Base-by-base conservation (phyloP, 129 eudicot genomes). In the Flaveria sonorensis region DNA sequence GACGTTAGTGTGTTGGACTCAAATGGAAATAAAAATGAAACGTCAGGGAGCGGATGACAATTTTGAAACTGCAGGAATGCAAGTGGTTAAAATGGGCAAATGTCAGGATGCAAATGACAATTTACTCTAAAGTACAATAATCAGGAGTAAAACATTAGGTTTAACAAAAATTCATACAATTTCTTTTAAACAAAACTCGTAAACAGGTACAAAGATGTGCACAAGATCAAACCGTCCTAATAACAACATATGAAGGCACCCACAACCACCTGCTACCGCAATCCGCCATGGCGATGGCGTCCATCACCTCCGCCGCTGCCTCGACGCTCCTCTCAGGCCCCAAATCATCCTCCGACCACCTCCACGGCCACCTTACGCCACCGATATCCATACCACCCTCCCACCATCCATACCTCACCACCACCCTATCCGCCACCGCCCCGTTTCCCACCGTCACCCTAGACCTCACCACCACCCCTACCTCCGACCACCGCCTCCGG, bases 211-310 rank as follows among this genome's bases (percentile, higher is more conserved):
- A 89, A 81, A 78, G 95, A 73, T 86, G 88, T 51, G 85, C 89
- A 4, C 86, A 86, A 68, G 95, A 89, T 64, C 71, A n/a, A 1
- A 84, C 81, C 1, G 60, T 87, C 30, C 72, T 89, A n/a, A 72
- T 55, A 36, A 89, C 91, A 40, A 89, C 89, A 20, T 89, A 89
- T 51, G 95, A 89, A 81, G 95, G 91, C 20, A 81, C 73, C 1
- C 95, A 89, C 85, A 86, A 86, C 85, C 91, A 89, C 23, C 89
- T 85, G 2, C 74, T 89, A 23, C 94, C 94, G 26, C 72, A 83
- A 43, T 83, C 91, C 3, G 95, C 91, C 62, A 52, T 78, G 75
- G 5, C 89, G 23, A 89, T 89, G 95, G 89, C 95, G 9, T 82
- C 87, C 65, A 85, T 91, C 48, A 87, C 91, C 68, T 82, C 91